phyloP scores from a whole-genome alignment of 2,329 filamentous ascomycete genomes.

The Apiospora phragmitis region DNA sequence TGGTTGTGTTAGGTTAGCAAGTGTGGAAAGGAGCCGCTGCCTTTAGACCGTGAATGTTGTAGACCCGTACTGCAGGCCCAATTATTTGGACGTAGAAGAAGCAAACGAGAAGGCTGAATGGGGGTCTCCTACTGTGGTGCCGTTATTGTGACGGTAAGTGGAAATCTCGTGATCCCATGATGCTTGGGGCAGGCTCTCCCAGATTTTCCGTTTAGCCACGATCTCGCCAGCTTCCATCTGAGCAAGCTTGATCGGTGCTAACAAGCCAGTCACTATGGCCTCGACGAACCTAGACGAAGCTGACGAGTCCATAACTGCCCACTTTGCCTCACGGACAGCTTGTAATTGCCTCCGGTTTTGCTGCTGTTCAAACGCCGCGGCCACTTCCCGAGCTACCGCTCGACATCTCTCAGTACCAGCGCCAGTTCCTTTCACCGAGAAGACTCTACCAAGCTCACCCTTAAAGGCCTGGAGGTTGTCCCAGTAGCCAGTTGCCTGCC shows the following conservation, averaged over 20 bases:
- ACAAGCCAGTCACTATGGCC: slow-evolving; percentile 19
- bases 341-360: slow-evolving; percentile 10
- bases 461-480: slow-evolving; percentile 18
- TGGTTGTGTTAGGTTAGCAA: slow-evolving; percentile 1
- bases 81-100: not conserved
- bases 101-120: not conserved
- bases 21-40: not conserved
- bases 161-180: not conserved
- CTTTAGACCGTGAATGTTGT: not conserved
- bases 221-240: slow-evolving; percentile 16
- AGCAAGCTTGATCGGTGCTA: slow-evolving; percentile 20
- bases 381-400: slow-evolving; percentile 16
- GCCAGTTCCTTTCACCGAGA: slow-evolving; percentile 13
- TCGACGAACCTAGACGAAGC: slow-evolving; percentile 23
- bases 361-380: slow-evolving; percentile 18
- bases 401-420: slow-evolving; percentile 13
- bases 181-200: not conserved
- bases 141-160: not conserved
- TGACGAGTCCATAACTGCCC: slow-evolving; percentile 23
- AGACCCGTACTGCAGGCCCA: not conserved
- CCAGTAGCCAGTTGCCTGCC: slow-evolving; percentile 11
- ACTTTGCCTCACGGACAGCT: slow-evolving; percentile 13
- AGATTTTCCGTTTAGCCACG: not conserved
- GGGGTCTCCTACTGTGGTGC: not conserved
- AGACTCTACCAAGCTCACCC: slow-evolving; percentile 21